Evolutionary conservation across 768 basidiomycete genomes (phyloP).

Genomic region (Crepidotus variabilis): DNA sequence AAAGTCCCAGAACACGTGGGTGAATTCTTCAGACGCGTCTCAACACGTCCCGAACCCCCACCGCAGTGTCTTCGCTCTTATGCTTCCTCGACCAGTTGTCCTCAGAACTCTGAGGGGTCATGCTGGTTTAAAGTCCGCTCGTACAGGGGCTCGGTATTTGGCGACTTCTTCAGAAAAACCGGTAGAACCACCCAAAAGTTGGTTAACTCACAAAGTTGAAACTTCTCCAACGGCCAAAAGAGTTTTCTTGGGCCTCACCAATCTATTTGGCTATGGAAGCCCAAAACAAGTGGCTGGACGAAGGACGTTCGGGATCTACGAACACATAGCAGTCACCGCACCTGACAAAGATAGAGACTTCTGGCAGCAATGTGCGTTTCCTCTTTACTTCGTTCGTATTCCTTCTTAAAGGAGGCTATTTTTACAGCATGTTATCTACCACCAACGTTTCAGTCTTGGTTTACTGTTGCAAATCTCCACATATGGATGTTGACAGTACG

Average conservation of each 20-base stretch:
- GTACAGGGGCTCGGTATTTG: neutral
- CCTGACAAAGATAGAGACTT: conserved; percentile 59
- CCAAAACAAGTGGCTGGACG: conserved; percentile 58
- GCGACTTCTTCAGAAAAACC: neutral
- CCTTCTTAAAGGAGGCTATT: neutral
- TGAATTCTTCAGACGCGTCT: no score
- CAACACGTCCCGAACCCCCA: no score
- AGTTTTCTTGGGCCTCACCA: conserved; percentile 45
- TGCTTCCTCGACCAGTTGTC: neutral
- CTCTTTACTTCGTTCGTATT: neutral
- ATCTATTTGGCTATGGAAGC: conserved; percentile 55
- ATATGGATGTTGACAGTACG: conserved; percentile 89
- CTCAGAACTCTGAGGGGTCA: neutral
- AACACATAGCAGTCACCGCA: conserved; percentile 47
- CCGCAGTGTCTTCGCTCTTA: neutral
- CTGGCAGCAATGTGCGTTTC: conserved; percentile 60
- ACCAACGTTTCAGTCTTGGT: conserved; percentile 96
- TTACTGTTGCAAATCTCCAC: conserved; percentile 89
- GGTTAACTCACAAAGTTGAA: conserved; percentile 55
- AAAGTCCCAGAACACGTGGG: no score
- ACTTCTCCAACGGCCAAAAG: conserved; percentile 42
- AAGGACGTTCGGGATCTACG: conserved; percentile 56
- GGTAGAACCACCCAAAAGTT: conserved; percentile 27
- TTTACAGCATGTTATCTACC: conserved; percentile 75
- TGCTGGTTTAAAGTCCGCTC: neutral